phyloP scores from a whole-genome alignment of 1,284 basidiomycete species.

The Austroboletus niveus region DNA sequence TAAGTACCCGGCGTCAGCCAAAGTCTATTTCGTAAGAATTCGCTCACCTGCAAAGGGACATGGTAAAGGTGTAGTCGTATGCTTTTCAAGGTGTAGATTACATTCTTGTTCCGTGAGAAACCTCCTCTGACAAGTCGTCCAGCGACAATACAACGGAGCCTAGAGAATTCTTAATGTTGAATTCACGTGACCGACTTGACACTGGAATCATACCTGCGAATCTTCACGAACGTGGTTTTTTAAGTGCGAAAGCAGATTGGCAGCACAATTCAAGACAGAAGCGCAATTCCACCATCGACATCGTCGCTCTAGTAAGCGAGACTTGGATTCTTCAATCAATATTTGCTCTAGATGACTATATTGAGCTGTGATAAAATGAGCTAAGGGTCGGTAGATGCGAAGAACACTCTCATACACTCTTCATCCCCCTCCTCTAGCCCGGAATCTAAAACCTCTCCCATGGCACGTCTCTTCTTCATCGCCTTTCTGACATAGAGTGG shows the following conservation, averaged over 20 bases:
- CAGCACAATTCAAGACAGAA: constrained; percentile 51
- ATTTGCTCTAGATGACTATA: constrained; percentile 37
- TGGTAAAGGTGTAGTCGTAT: constrained; percentile 28
- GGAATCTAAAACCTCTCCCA: constrained; percentile 9
- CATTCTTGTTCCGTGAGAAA: constrained; percentile 19
- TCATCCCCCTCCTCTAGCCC: constrained; percentile 23
- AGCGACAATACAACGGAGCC: constrained; percentile 26
- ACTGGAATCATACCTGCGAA: constrained; percentile 28
- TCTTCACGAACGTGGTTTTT: constrained; percentile 42
- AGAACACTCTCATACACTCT: constrained; percentile 32
- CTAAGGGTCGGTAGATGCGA: constrained; percentile 21
- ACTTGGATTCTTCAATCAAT: constrained; percentile 44
- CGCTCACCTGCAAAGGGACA: constrained; percentile 31
- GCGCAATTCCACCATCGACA: constrained; percentile 64
- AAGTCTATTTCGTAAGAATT: background rate
- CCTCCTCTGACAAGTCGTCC: constrained; percentile 20
- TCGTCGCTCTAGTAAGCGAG: constrained; percentile 43
- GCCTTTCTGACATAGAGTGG: constrained; percentile 22
- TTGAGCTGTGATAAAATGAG: constrained; percentile 39
- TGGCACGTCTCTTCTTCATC: constrained; percentile 9
- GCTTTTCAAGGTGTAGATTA: constrained; percentile 23
- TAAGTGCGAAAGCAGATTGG: constrained; percentile 51
- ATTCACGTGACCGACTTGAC: background rate
- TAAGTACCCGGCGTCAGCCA: constrained; percentile 11
- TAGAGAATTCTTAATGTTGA: constrained; percentile 2